Evolutionary conservation across 306 rosid genomes (phyloP), one percentile per base, ranked within the genome.

Genomic region (Geum urbanum): DNA sequence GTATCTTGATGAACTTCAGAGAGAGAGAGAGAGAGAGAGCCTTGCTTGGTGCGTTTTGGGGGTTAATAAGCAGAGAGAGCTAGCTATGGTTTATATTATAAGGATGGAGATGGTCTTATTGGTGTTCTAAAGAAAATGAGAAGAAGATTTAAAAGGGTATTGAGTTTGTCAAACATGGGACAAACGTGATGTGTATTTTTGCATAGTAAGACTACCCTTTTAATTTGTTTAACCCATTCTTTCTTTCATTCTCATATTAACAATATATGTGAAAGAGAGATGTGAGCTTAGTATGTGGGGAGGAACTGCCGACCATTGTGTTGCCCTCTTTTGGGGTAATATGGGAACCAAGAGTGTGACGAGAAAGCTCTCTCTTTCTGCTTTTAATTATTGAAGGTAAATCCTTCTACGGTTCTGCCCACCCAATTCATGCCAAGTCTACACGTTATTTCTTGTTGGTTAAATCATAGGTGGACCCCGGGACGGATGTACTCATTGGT

Each of bases 141-240:
- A 62, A 48, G 72, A 65, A 64, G 66, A 69, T 57, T 57, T 27
- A 6, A 44, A 20, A 15, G 39, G 45, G 78, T 66, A 32, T 78
- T 79, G 85, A 81, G 73, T 51, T 72, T 81, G 82, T 83, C 84
- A 85, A 81, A 85, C 68, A 78, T 73, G 84, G 84, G 73, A 58
- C 77, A 63, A 40, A 60, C 4, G 22, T 67, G 20, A 20, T 64
- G 76, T 66, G 68, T 64, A 56, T 55, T 77, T 67, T 50, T 57
- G 66, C 35, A 61, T 67, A 48, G 46, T 8, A 22, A 72, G 50
- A 47, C 47, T 24, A 8, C 27, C 37, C 56, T 39, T 67, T 48
- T 58, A 24, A 12, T 66, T 46, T 12, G 76, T 74, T 80, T 1
- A 64, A 64, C 69, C 69, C 12, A 44, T 76, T 71, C 57, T 11